Base-by-base conservation (phyloP, 768 basidiomycete genomes). In the Cystofilobasidium bisporidii region DNA sequence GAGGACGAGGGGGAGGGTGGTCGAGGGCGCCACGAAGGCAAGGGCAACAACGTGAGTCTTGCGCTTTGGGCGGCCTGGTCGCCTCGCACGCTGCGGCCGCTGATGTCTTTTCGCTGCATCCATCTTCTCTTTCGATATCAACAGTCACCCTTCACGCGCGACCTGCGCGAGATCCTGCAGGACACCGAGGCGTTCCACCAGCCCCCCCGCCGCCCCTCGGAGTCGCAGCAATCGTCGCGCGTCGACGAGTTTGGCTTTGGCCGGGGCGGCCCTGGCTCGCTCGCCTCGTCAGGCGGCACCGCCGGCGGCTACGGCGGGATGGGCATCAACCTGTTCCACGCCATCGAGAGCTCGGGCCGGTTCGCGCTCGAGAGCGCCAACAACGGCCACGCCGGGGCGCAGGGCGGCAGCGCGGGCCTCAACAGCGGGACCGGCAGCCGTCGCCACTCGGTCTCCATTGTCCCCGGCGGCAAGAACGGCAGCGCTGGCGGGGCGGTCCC, bases 201-300 rank as follows among this genome's bases (percentile, higher is more conserved):
- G 12, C 67, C 33, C 2, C 67, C 33, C 2, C n/a, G 33, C 61
- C 38, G 24, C 3, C 26, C 43, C 12, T 41, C 38, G 6, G 36
- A 50, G 30, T 33, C 11, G 26, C 50, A 68, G 32, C 33, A 40
- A n/a, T 28, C 55, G 10, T 47, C 61, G 55, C 61, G 67, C 20
- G 56, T 68, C 41, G 67, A 68, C 43, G 67, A 68, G 50, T 68
- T 68, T 40, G 67, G 67, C 30, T 68, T 68, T 57, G 67, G 67
- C 6, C 59, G 66, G 41, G 66, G 66, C 18, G 62, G 36, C 20
- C 18, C 32, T 38, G n/a, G 20, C 59, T 5, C 32, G 32, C 14
- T 18, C 14, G 22, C 17, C 38, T 38, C 59, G 22, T 8, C 59
- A 10, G 5, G 8, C 38, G 15, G 9, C 28, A 11, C 30, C 57